A percentile compares a stretch with the other conserved stretches of the same genome.
These are phyloP conservation scores for Trapa bicornis DNA, from an alignment of 345 rosid species.

Conservation along the genomic window DNA sequence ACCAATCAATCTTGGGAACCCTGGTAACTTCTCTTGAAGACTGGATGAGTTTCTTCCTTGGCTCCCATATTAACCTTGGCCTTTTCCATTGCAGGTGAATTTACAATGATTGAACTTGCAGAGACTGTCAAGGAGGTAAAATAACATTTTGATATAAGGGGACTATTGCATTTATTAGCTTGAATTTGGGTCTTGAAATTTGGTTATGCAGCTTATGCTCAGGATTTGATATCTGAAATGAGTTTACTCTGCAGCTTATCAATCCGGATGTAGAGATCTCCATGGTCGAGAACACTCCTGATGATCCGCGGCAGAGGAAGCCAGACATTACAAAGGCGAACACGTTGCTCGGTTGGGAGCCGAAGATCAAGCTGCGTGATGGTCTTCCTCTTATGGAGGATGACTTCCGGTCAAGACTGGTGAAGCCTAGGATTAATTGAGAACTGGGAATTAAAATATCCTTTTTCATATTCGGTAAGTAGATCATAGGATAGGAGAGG, in stretches of 20 bases:
- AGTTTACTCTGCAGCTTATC: conserved; percentile 40
- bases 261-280: conserved; percentile 58
- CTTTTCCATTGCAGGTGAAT: conserved; percentile 41
- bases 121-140: conserved; percentile 84
- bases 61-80: conserved; percentile 1
- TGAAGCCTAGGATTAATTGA: conserved; percentile 32
- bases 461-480: not conserved
- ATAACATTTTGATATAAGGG: not conserved
- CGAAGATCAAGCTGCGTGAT: conserved; percentile 67
- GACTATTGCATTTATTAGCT: not conserved
- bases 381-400: conserved; percentile 98
- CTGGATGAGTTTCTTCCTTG: not conserved
- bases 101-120: conserved; percentile 81
- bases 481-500: not conserved
- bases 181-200: not conserved
- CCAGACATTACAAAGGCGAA: conserved; percentile 79
- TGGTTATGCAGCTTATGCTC: too few species aligned
- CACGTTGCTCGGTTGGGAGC: conserved; percentile 83
- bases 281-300: conserved; percentile 81
- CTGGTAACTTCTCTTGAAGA: conserved; percentile 23
- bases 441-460: not conserved
- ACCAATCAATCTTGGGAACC: conserved; percentile 85
- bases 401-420: conserved; percentile 79
- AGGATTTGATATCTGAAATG: too few species aligned
- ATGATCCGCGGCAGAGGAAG: conserved; percentile 93